These are phyloP conservation scores for Cercospora brassicicola DNA, from an alignment of 2,329 filamentous ascomycete genomes.

Conservation along the genomic window DNA sequence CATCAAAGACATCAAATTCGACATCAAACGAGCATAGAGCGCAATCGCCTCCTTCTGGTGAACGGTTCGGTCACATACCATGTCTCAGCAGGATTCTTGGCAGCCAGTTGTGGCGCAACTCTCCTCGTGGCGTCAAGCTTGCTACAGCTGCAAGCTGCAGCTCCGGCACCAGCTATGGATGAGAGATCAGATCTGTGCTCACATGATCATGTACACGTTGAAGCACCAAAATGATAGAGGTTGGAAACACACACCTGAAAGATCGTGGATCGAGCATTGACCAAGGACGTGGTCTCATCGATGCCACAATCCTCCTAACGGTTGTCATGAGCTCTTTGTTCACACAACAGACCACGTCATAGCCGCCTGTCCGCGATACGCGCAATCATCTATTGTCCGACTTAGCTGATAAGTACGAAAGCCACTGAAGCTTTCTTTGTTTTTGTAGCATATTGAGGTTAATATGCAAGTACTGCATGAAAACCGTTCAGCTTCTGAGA, in stretches of 20 bases:
- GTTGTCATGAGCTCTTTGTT: slow-evolving; percentile 6
- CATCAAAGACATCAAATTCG: slow-evolving; percentile 86
- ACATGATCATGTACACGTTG: neutral
- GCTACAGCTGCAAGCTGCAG: neutral
- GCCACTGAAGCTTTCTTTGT: neutral
- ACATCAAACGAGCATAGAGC: slow-evolving; percentile 64
- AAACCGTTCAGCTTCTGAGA: no score
- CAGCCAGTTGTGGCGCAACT: neutral
- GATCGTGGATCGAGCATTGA: neutral
- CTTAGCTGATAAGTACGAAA: neutral
- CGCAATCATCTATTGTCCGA: neutral
- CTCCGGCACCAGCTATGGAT: neutral
- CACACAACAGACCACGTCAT: neutral
- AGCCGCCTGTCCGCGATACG: slow-evolving; percentile 1
- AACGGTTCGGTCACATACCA: neutral
- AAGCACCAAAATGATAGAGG: neutral
- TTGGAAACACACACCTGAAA: neutral
- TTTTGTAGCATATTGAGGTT: neutral
- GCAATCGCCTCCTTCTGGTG: slow-evolving; percentile 40
- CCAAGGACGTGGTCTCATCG: neutral
- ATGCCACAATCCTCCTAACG: neutral
- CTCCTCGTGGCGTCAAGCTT: neutral
- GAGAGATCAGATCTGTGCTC: neutral
- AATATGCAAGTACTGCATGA: neutral
- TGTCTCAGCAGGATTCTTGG: neutral